Evolutionary conservation across 2,329 filamentous ascomycete genomes (phyloP), one percentile per base, ranked within the genome.

Genomic region (Pseudogymnoascus sp.): DNA sequence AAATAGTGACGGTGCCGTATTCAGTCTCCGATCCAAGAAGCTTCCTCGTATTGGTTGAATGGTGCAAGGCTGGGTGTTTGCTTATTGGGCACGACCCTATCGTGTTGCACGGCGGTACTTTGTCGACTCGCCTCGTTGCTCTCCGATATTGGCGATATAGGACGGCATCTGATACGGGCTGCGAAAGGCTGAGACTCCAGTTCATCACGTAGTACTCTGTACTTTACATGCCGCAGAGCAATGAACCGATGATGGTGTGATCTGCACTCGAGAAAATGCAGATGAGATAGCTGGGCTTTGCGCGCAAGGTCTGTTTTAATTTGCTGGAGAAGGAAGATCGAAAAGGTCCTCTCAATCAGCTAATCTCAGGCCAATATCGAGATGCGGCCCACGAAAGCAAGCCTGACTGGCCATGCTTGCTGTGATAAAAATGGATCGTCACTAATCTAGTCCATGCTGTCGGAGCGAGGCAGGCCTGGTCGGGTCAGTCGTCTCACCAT

Each of bases 361-460:
- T 56, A 56, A 56, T 33, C 26, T 21, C 26, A 33, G 29, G 50
- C 50, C 50, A 56, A 56, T 56, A 56, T 56, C 50, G n/a, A 56
- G 50, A 33, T 16, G 29, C 50, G 50, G 50, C 50, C 50, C 50
- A 56, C 29, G 50, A 56, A 33, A 56, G 50, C 29, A n/a, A 10
- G 50, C 44, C 44, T 29, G 44, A 16, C 29, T 33, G 29, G 13
- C 26, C 26, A 33, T 56, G 10, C 29, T 33, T 56, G 50, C 50
- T 56, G 50, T 56, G 29, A 56, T 56, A 56, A 56, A 56, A 56
- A 56, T 56, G 50, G 50, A 56, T 56, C 50, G 29, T 56, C 50
- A 56, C 50, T 56, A 33, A 29, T 33, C 50, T 29, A 56, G 33
- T n/a, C n/a, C n/a, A n/a, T n/a, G 50, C 29, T n/a, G 31, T 21